Conservation (phyloP, 139 green algal species). For the Picochlorum sp. region DNA sequence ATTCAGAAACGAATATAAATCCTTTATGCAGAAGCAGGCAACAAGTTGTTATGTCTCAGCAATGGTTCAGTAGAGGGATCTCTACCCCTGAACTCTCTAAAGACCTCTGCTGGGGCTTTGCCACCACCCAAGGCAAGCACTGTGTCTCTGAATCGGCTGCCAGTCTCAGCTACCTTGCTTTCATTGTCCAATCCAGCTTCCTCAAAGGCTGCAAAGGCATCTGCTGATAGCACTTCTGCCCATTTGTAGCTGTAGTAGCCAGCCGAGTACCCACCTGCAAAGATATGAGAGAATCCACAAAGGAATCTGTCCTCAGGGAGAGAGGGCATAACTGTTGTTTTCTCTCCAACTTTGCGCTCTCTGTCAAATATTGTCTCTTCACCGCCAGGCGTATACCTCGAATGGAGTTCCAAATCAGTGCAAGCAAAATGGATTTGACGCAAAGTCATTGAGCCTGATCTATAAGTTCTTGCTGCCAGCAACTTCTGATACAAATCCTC, state of each 20-base stretch:
- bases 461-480: conserved; percentile 67
- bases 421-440: conserved; percentile 80
- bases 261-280: conserved; percentile 83
- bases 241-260: conserved; percentile 66
- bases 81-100: conserved; percentile 82
- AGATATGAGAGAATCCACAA: conserved; percentile 92
- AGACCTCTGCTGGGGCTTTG: conserved; percentile 57
- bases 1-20: too few species aligned
- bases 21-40: conserved; percentile 17
- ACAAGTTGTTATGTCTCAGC: conserved; percentile 71
- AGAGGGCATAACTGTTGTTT: conserved; percentile 55
- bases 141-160: conserved; percentile 72
- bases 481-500: conserved; percentile 83
- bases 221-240: conserved; percentile 88
- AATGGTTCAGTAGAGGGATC: conserved; percentile 74
- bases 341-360: conserved; percentile 49
- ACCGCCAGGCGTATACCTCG: conserved; percentile 49
- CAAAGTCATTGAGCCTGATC: conserved; percentile 71
- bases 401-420: conserved; percentile 87
- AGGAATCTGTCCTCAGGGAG: conserved; percentile 91
- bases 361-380: conserved; percentile 64
- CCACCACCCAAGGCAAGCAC: conserved; percentile 84
- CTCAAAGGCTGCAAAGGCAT: conserved; percentile 93
- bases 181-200: conserved; percentile 84
- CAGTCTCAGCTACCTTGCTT: conserved; percentile 40